A percentile compares a stretch with the other conserved stretches of the same genome.
Evolutionary conservation across 2,329 filamentous ascomycete species (phyloP).

Genomic region (Fusarium longipes): DNA sequence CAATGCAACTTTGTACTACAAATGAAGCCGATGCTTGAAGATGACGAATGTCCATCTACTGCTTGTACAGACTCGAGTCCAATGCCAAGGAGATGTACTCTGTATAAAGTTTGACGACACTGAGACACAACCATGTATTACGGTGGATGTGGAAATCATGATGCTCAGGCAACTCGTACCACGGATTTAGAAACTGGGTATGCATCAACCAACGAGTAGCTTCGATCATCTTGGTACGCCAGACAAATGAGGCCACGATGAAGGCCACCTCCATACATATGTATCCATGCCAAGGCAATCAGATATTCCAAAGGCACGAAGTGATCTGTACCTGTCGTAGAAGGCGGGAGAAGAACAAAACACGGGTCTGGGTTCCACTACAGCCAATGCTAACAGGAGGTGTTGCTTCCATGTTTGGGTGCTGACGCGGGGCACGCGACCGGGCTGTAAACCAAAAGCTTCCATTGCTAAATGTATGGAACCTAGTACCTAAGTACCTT

Average conservation of each 20-base stretch:
- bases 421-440: conserved; percentile 34
- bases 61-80: background rate
- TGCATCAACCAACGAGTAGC: conserved; percentile 8
- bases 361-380: conserved; percentile 11
- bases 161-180: background rate
- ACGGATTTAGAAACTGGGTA: background rate
- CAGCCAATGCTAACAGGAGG: conserved; percentile 17
- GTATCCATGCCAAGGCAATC: conserved; percentile 26
- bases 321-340: conserved; percentile 23
- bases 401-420: background rate
- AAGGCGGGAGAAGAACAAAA: conserved; percentile 28
- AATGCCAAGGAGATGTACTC: background rate
- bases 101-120: background rate
- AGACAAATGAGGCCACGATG: conserved; percentile 2
- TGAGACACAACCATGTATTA: background rate
- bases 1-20: background rate
- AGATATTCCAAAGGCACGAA: conserved; percentile 1
- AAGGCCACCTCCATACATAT: background rate
- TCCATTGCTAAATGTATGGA: background rate
- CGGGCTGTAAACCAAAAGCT: background rate
- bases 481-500: conserved; percentile 1
- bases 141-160: conserved; percentile 9
- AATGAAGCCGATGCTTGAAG: background rate
- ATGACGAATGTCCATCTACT: background rate
- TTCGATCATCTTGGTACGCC: background rate